Base-by-base conservation (phyloP, 1,284 basidiomycete species). In the Cutaneotrichosporon cutaneum region DNA sequence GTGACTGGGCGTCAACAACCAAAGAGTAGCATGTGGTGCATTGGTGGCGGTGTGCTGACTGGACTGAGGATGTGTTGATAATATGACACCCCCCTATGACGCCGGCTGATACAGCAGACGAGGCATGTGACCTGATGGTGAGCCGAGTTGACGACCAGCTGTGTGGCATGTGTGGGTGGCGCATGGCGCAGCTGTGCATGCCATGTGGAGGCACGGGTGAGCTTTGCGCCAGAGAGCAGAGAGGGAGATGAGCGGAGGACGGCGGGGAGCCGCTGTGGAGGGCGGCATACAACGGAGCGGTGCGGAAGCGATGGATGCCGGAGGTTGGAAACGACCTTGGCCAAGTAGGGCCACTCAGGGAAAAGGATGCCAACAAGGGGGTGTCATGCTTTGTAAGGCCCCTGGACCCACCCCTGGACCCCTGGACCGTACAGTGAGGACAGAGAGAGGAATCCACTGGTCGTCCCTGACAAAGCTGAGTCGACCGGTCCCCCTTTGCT, bases 301-400 rank as follows among this genome's bases (percentile, higher is more conserved):
- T 4, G 39, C 39, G 39, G 39, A 42, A 42, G 18, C 39, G 39
- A 42, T 42, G 39, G 39, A n/a, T n/a, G 7, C 39, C 39, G 39
- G 13, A 14, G 11, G 3, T 36, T 36, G 35, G 35, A 36, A 36
- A 36, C 35, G 35, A 5, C 16, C 13, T 36, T 9, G 10, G 35
- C 5, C 30, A 9, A 30, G 30, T 9, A 5, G 30, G 39, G 39
- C 18, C 2, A 42, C 39, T 42, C 39, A 42, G 39, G 39, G 39
- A 30, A 30, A 9, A 9, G 3, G 16, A 8, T 9, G 2, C 18
- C 16, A 24, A 8, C 27, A 14, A 5, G 14, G 5, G 22, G 47
- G 47, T 27, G 48, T 51, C 48, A 51, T 51, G 48, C 48, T 51
- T 51, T 51, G 48, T 51, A 27, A 51, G 48, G 27, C 10, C n/a